Evolutionary conservation across 2,329 filamentous ascomycete species (phyloP).

Genomic region (Pseudophaeomoniella oleicola): DNA sequence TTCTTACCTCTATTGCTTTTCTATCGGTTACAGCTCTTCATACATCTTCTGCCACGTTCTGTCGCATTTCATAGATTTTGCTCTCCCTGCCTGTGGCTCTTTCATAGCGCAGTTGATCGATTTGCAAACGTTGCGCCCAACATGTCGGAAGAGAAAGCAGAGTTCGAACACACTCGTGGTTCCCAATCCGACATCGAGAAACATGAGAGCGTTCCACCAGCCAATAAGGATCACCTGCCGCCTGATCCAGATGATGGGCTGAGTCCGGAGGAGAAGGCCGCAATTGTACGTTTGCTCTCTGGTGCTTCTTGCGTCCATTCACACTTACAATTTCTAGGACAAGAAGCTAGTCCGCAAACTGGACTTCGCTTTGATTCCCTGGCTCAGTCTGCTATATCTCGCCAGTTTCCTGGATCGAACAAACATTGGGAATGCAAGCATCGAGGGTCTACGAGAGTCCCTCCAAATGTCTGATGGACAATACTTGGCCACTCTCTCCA

Average conservation of each 20-base stretch:
- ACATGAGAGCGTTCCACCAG: not conserved
- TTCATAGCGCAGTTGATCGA: constrained; percentile 2
- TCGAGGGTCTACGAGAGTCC: constrained; percentile 42
- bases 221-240: constrained; percentile 7
- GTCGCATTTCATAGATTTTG: not conserved
- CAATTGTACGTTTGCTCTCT: constrained; percentile 33
- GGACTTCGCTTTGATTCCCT: constrained; percentile 29
- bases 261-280: constrained; percentile 46
- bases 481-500: constrained; percentile 63
- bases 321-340: constrained; percentile 18
- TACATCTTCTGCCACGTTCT: too few relatives aligned
- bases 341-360: constrained; percentile 28
- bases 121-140: constrained; percentile 7
- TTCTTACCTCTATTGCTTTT: too few relatives aligned
- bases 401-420: constrained; percentile 29
- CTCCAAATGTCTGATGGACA: constrained; percentile 47
- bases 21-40: too few relatives aligned
- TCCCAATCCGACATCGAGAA: not conserved
- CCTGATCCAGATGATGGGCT: constrained; percentile 50
- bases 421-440: constrained; percentile 61
- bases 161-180: not conserved
- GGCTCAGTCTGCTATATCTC: constrained; percentile 31
- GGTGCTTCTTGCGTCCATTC: not conserved
- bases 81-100: not conserved
- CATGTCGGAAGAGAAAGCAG: constrained; percentile 1